Evolutionary conservation across 116 monocot genomes (phyloP), one percentile per base, ranked within the genome.

Genomic region (Trichopus zeylanicus): DNA sequence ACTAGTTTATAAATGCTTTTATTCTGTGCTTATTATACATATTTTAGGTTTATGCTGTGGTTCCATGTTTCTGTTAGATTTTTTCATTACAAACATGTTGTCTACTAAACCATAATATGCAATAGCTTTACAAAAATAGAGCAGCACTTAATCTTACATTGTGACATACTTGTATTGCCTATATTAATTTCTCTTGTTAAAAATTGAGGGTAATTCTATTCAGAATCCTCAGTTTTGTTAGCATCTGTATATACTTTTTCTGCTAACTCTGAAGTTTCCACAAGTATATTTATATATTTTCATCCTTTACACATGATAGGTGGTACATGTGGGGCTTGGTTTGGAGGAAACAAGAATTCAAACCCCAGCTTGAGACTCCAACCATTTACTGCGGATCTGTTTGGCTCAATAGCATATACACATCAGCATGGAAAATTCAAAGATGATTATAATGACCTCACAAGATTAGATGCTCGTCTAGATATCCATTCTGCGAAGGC

Each of bases 351-450:
- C 53, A 68, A 34, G 22, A 69, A 54, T 62, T 53, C 12, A 15
- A 66, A 35, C 61, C 9, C 29, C 27, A 53, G 32, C 42, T 53
- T 39, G 16, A 46, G 46, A 65, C 7, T n/a, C 31, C 56, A 62
- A 6, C 79, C 61, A 33, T 64, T 90, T 39, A 57, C 53, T 72
- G 82, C 69, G 25, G 82, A 90, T 34, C 68, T 90, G 31, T 90
- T 90, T 77, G 85, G 85, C 26, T 90, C 90, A 12, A 26, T 85
- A 8, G 66, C 70, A 56, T 85, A 69, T 56, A 79, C 82, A 49
- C 33, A 74, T 51, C 90, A 90, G 63, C 76, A 66, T 57, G 90
- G 90, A 19, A 79, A 79, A 64, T 90, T 90, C 71, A 74, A 68
- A 55, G 55, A 90, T 21, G 81, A 85, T 71, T 85, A 74, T 31